Base-by-base conservation (phyloP, 2,329 filamentous ascomycete genomes). In the Microthyrium microscopicum region DNA sequence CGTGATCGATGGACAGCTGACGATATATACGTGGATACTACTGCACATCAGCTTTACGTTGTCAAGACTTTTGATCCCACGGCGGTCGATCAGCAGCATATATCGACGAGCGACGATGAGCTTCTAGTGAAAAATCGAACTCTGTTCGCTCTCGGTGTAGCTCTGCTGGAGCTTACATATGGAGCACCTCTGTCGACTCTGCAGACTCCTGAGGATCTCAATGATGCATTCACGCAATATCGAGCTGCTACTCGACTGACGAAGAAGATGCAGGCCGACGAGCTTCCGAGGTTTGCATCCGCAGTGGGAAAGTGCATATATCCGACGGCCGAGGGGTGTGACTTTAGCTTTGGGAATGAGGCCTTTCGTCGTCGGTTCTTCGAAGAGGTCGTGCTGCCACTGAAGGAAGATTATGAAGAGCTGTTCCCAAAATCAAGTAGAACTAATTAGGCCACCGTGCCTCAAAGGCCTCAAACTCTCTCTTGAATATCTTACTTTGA, bases 151-250 rank as follows among this genome's bases (percentile, higher is more conserved):
- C 38, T 43, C 18, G 38, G 39, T 12, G 19, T 40, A 12, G 40
- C 42, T n/a, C 33, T 44, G 5, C 29, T 44, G 11, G 42, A 44
- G 24, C 31, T 42, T 8, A 20, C 37, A 5, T 36, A 42, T 27
- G 33, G 40, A 16, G 7, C 16, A 11, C 33, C 37, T 4, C 20
- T 41, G 4, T 27, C 30, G 2, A 21, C 16, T 5, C 28, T 39
- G 20, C 27, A 29, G n/a, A 26, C 15, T 9, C 12, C 34, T 6
- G 36, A 39, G 9, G 40, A 43, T 19, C 35, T 41, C 2, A 32
- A 39, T 21, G 30, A 39, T n/a, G 22, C 22, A 25, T 25, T 8
- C n/a, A 25, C 22, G 8, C 22, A 25, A n/a, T 25, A 25, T 25
- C 22, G 22, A 25, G 22, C 22, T 8, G 22, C 22, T 8, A 25